phyloP scores from a whole-genome alignment of 2,329 filamentous ascomycete genomes.

The Macrophomina pseudophaseolina region DNA sequence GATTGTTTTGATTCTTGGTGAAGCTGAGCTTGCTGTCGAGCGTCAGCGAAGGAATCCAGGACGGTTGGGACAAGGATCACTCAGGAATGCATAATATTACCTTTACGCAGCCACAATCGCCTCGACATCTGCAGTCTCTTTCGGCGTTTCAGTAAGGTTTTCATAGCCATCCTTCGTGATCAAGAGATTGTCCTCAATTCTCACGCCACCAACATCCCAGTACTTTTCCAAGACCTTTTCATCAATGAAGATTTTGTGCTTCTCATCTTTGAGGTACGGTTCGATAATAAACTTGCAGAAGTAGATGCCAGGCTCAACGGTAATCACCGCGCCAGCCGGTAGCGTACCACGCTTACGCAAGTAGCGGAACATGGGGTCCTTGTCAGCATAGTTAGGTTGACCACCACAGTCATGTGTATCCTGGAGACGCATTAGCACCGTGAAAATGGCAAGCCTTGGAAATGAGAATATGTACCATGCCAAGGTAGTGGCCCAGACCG shows the following conservation, averaged over 20 bases:
- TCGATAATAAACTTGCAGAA: constrained; percentile 77
- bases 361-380: constrained; percentile 85
- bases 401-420: constrained; percentile 58
- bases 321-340: constrained; percentile 82
- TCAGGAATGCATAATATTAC: constrained; percentile 20
- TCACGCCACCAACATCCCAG: constrained; percentile 82
- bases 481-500: constrained; percentile 57
- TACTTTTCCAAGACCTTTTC: constrained; percentile 68
- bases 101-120: constrained; percentile 6
- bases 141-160: constrained; percentile 81
- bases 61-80: background rate
- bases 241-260: constrained; percentile 69
- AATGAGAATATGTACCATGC: constrained; percentile 42
- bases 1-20: background rate
- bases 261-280: constrained; percentile 67
- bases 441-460: background rate
- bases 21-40: background rate
- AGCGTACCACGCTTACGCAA: constrained; percentile 77
- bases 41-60: background rate
- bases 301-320: constrained; percentile 90
- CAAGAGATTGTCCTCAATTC: constrained; percentile 90
- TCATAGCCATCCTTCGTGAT: constrained; percentile 80
- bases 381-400: constrained; percentile 63
- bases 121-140: constrained; percentile 64
- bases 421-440: background rate